Conservation (phyloP, 345 rosid species). For the Erucastrum elatum region DNA sequence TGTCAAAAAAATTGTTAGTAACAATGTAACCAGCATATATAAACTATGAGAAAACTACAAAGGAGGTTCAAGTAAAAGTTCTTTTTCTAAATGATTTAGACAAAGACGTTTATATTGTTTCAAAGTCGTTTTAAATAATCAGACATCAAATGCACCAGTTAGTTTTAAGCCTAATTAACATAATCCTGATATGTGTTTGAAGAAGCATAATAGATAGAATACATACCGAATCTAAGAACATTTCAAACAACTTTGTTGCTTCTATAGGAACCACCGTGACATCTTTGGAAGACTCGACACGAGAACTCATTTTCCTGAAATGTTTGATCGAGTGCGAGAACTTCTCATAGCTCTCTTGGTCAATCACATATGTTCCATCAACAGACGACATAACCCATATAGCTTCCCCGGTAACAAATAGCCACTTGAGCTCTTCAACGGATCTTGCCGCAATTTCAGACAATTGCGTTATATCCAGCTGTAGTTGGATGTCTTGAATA, state of each 20-base stretch:
- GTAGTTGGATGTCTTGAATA: background rate
- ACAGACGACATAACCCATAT: conserved; percentile 52
- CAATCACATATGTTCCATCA: conserved; percentile 44
- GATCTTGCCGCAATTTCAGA: conserved; percentile 50
- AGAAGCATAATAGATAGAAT: background rate
- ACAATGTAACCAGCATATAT: background rate
- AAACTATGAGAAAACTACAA: background rate
- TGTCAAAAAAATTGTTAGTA: background rate
- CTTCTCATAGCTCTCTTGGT: conserved; percentile 44
- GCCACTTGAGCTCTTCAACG: conserved; percentile 54
- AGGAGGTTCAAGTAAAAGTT: background rate
- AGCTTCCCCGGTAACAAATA: conserved; percentile 47
- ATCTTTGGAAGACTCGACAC: conserved; percentile 66
- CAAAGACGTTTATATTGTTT: background rate
- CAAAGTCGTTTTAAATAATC: background rate
- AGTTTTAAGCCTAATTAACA: background rate
- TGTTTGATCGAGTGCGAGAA: conserved; percentile 35
- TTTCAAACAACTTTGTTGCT: conserved; percentile 43
- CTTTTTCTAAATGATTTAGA: background rate
- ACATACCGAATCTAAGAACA: conserved; percentile 58
- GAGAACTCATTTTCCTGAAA: conserved; percentile 42
- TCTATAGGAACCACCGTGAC: conserved; percentile 47
- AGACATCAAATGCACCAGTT: background rate
- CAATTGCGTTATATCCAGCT: conserved; percentile 45
- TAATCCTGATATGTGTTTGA: background rate